A percentile compares a stretch with the other conserved stretches of the same genome.
Evolutionary conservation across 768 basidiomycete genomes (phyloP).

Genomic region (Tulasnella calospora): DNA sequence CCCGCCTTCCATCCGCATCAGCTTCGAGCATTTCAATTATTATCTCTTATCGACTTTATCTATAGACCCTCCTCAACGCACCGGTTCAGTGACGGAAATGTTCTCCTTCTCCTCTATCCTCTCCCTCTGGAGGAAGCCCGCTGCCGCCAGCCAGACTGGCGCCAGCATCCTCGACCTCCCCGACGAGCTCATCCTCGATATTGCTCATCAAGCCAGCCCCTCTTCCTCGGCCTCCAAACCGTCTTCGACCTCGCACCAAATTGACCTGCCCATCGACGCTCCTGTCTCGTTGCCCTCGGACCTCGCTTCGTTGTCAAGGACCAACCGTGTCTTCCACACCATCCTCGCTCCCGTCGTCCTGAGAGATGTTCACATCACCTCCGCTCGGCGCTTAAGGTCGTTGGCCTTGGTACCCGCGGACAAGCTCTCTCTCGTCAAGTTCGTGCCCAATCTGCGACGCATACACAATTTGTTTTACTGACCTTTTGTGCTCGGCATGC

Average conservation of each 20-base stretch:
- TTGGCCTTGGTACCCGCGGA: neutral
- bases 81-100: neutral
- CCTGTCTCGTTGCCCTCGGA: slow-evolving; percentile 8
- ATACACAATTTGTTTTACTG: neutral
- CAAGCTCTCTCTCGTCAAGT: slow-evolving; percentile 16
- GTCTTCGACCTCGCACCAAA: neutral
- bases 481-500: neutral
- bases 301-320: slow-evolving; percentile 16
- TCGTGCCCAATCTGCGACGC: neutral
- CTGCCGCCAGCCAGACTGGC: neutral
- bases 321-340: neutral
- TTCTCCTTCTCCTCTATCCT: slow-evolving; percentile 6
- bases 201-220: slow-evolving; percentile 9
- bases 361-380: slow-evolving; percentile 20
- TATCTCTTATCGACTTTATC: neutral
- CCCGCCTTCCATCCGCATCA: neutral
- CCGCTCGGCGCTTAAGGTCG: neutral
- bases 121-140: neutral
- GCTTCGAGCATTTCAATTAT: neutral
- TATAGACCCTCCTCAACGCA: neutral
- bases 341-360: slow-evolving; percentile 6
- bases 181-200: slow-evolving; percentile 17
- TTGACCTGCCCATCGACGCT: neutral
- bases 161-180: slow-evolving; percentile 12
- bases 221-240: neutral